Evolutionary conservation across 257 asterid genomes (phyloP), one percentile per base, ranked within the genome.

Genomic region (Marsdenia floribunda): DNA sequence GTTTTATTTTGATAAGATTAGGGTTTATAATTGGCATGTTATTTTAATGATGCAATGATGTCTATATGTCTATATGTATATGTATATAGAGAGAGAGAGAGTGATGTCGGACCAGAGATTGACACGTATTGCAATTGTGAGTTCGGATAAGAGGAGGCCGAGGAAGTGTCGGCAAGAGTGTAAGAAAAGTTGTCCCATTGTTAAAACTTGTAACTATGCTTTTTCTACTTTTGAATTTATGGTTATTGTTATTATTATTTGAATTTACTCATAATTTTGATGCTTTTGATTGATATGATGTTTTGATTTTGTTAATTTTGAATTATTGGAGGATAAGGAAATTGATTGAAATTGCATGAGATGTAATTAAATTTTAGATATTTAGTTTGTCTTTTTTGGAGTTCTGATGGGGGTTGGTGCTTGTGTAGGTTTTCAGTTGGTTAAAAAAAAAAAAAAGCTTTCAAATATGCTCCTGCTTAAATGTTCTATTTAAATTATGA

Each of bases 151-250:
- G 90, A 92, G 98, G 82, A 95, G 92, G 85, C 99, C 98, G 22
- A 95, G 91, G 73, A 95, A 92, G 82, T 95, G 97, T 80, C 88
- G 96, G 2, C 96, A 89, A 84, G 96, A 90, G 79, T 95, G 99
- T 87, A 90, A 86, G 83, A 95, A 92, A 86, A 89, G 96, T 63
- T 95, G 99, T 76, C 99, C 99, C 38, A 97, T 92, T 74, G 98
- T 92, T 73, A 92, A 87, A 87, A 91, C 98, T 35, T 98, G 99
- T 87, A 57, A 71, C 0, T 11, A 44, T 18, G 0, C 18, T 44
- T 73, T 47, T 44, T 18, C 58, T n/a, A 11, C 1, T 33, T 47
- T 40, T 19, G 5, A 46, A 14, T 50, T 46, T 7, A 9, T 46
- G 9, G 73, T 10, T 58, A 53, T 63, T 74, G 10, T 53, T 33